Conservation (phyloP, 306 rosid species). For the Trifolium fragiferum region DNA sequence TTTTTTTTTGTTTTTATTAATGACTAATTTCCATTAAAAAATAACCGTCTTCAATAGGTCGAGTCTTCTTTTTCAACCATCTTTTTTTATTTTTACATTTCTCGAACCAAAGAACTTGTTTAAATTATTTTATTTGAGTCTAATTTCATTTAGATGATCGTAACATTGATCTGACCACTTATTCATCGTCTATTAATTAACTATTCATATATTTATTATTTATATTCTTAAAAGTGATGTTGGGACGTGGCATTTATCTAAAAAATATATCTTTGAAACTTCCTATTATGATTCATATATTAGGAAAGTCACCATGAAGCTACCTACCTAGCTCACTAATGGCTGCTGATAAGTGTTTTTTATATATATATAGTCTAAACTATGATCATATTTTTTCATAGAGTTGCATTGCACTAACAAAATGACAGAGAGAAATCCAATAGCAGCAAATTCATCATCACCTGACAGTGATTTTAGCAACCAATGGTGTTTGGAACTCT, state of each 20-base stretch:
- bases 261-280: constrained; percentile 51
- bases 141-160: too few relatives aligned
- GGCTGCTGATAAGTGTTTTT: constrained; percentile 7
- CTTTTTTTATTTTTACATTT: too few relatives aligned
- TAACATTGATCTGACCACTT: neutral
- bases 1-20: too few relatives aligned
- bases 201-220: neutral
- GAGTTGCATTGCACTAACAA: neutral
- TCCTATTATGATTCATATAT: constrained; percentile 50
- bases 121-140: neutral
- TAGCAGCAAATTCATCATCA: constrained; percentile 36
- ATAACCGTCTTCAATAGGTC: too few relatives aligned
- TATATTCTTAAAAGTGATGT: neutral
- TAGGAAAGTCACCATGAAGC: constrained; percentile 70
- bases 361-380: constrained; percentile 40
- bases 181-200: neutral
- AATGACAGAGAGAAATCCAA: constrained; percentile 59
- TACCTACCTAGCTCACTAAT: constrained; percentile 43
- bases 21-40: too few relatives aligned
- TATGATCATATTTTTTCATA: constrained; percentile 29
- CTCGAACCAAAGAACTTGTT: too few relatives aligned
- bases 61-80: too few relatives aligned
- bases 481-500: constrained; percentile 50
- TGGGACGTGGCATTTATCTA: neutral
- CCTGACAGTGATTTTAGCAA: constrained; percentile 46